These are phyloP conservation scores for Triangularia verruculosa DNA, from an alignment of 2,329 filamentous ascomycete species.

Conservation along the genomic window DNA sequence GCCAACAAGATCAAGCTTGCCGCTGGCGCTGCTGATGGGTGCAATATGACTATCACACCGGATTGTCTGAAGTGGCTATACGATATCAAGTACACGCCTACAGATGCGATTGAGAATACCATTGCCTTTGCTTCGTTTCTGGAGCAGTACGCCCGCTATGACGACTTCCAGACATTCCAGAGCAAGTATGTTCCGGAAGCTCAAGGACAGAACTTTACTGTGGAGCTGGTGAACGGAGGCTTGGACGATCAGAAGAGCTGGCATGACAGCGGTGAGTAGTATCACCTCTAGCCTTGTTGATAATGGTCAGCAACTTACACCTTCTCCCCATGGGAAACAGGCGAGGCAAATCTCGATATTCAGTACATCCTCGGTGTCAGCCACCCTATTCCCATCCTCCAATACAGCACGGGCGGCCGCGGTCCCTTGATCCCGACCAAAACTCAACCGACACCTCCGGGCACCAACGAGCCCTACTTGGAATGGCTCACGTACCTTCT, in stretches of 20 bases:
- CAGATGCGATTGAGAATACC: conserved; percentile 29
- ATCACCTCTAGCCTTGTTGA: background rate
- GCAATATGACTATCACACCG: conserved; percentile 43
- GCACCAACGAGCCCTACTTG: conserved; percentile 69
- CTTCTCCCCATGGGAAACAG: conserved; percentile 2
- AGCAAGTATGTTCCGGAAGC: conserved; percentile 50
- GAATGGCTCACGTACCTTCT: conserved; percentile 59
- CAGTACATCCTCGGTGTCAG: conserved; percentile 58
- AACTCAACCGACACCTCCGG: conserved; percentile 44
- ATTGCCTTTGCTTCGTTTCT: conserved; percentile 44
- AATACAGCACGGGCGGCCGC: conserved; percentile 60
- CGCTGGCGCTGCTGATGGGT: conserved; percentile 27
- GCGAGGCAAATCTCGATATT: conserved; percentile 63
- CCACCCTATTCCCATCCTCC: conserved; percentile 52
- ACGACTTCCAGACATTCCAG: conserved; percentile 51
- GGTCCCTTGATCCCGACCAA: conserved; percentile 53
- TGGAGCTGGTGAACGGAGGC: conserved; percentile 55
- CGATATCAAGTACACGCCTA: conserved; percentile 40
- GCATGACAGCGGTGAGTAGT: conserved; percentile 33
- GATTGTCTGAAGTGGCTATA: conserved; percentile 50
- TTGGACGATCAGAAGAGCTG: conserved; percentile 45
- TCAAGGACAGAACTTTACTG: conserved; percentile 51
- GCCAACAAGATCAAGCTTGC: conserved; percentile 16
- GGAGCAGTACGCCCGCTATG: conserved; percentile 46
- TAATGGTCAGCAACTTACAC: background rate